Conservation (phyloP, 495 filamentous ascomycete genomes). For the Xylaria cubensis region DNA sequence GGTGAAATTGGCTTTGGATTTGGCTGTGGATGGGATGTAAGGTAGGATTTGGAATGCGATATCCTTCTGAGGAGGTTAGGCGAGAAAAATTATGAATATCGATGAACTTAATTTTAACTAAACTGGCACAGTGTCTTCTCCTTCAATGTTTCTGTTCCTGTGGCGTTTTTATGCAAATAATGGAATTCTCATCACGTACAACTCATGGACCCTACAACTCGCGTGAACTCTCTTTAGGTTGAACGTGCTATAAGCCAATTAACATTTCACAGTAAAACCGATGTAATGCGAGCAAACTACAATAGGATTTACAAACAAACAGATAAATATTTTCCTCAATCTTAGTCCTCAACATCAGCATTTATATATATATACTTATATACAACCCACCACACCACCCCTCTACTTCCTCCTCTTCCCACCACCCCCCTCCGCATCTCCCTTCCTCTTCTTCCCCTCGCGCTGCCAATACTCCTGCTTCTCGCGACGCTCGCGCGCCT, state of each 20-base stretch:
- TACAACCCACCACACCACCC: not conserved
- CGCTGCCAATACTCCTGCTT: slow-evolving; percentile 89
- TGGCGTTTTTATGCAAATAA: not conserved
- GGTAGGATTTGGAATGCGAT: too few species aligned
- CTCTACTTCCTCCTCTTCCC: slow-evolving; percentile 67
- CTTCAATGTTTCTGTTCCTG: not conserved
- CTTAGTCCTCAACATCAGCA: not conserved
- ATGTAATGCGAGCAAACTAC: too few species aligned
- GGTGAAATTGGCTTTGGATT: too few species aligned
- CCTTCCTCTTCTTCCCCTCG: slow-evolving; percentile 93
- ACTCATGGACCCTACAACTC: not conserved
- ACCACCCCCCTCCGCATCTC: slow-evolving; percentile 64
- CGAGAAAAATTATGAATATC: not conserved
- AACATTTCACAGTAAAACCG: not conserved
- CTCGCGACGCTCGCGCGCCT: slow-evolving; percentile 84
- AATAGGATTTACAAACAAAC: not conserved
- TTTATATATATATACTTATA: not conserved
- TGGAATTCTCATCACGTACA: not conserved
- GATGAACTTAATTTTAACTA: not conserved
- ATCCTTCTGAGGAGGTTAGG: too few species aligned
- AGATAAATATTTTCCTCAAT: not conserved
- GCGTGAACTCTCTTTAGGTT: not conserved
- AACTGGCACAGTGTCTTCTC: too few species aligned
- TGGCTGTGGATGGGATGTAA: too few species aligned
- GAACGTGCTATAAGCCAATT: too few species aligned